These are phyloP conservation scores for Aureobasidium sp. DNA, from an alignment of 2,329 filamentous ascomycete species.

Conservation along the genomic window DNA sequence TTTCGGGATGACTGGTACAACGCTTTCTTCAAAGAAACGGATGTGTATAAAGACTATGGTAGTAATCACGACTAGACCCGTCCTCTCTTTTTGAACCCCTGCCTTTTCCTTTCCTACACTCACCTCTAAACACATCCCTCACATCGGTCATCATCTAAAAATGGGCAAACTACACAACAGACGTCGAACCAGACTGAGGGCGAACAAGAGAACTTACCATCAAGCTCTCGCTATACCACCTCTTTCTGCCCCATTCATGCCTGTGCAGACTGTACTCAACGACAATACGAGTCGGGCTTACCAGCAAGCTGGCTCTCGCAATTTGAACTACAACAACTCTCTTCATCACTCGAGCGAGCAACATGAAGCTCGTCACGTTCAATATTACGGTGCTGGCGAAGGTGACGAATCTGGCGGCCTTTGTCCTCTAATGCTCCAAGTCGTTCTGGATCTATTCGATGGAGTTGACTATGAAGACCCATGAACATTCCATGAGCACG, in stretches of 20 bases:
- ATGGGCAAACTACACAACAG: slow-evolving; percentile 41
- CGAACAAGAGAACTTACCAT: slow-evolving; percentile 16
- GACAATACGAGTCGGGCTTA: background rate
- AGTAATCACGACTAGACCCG: background rate
- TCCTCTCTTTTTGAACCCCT: background rate
- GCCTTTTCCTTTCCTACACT: background rate
- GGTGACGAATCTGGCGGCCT: slow-evolving; percentile 35
- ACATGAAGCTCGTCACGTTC: slow-evolving; percentile 25
- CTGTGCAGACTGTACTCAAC: background rate
- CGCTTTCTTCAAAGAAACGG: too few species aligned
- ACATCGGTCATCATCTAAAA: background rate
- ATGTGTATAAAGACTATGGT: background rate
- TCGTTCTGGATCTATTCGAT: slow-evolving; percentile 39
- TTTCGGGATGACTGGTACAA: slow-evolving; percentile 3
- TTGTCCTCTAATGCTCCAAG: slow-evolving; percentile 39
- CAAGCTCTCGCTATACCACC: slow-evolving; percentile 5
- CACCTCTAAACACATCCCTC: background rate
- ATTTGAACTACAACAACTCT: background rate
- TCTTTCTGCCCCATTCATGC: background rate
- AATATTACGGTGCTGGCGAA: slow-evolving; percentile 35
- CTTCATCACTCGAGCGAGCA: background rate
- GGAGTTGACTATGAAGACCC: slow-evolving; percentile 38
- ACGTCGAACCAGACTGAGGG: slow-evolving; percentile 37
- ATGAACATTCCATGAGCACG: slow-evolving; percentile 19
- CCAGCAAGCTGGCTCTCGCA: background rate